Conservation (phyloP, 2,329 filamentous ascomycete species). For the Fusarium sororula region DNA sequence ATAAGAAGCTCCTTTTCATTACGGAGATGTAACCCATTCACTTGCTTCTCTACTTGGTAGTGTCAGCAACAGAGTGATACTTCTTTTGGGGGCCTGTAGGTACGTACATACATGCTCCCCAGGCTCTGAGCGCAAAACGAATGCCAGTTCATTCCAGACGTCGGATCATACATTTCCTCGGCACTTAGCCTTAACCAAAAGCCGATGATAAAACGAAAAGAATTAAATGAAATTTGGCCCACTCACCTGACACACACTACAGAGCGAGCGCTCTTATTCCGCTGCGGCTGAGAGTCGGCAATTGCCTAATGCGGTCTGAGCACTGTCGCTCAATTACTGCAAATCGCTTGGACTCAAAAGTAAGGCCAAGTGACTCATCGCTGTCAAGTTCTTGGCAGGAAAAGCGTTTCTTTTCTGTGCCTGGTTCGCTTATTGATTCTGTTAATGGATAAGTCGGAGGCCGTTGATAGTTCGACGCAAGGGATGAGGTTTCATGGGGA, state of each 20-base stretch:
- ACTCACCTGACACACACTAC: conserved; percentile 22
- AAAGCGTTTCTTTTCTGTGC: not conserved
- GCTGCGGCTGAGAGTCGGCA: conserved; percentile 21
- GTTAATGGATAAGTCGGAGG: not conserved
- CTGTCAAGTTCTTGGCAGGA: not conserved
- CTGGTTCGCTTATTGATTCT: not conserved
- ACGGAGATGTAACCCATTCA: not conserved
- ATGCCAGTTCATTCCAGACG: not conserved
- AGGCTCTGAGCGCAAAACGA: too few species aligned
- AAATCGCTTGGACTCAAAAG: not conserved
- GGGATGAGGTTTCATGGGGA: not conserved
- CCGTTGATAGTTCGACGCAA: not conserved
- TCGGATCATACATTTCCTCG: not conserved
- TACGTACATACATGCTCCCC: not conserved
- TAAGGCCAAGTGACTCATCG: not conserved
- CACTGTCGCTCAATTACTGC: not conserved
- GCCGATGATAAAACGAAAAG: not conserved
- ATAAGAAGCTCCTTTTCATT: not conserved
- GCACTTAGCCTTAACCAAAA: not conserved
- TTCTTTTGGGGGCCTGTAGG: not conserved
- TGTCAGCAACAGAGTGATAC: too few species aligned
- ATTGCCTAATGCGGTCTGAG: conserved; percentile 12
- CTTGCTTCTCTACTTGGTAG: not conserved
- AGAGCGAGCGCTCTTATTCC: not conserved
- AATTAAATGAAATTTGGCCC: not conserved